These are phyloP conservation scores for Gliomastix tumulicola DNA, from an alignment of 2,329 filamentous ascomycete genomes.

Conservation along the genomic window DNA sequence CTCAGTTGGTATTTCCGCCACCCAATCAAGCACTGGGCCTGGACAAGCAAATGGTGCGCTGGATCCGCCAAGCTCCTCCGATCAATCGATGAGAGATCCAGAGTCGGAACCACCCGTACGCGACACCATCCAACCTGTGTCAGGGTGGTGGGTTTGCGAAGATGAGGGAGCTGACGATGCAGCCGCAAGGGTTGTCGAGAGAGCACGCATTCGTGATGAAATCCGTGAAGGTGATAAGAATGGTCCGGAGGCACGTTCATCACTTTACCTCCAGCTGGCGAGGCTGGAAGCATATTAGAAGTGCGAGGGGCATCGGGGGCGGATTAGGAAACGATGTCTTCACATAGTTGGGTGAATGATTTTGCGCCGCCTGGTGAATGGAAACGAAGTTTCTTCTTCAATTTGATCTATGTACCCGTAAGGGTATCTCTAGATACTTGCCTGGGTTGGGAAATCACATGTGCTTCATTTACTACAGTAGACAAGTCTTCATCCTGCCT, in stretches of 20 bases:
- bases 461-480: no score
- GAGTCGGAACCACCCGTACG: neutral
- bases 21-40: neutral
- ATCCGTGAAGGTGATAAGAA: neutral
- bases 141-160: slow-evolving; percentile 2
- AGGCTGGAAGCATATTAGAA: neutral
- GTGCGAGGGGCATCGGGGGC: no score
- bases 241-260: neutral
- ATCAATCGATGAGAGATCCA: neutral
- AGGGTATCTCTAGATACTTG: no score
- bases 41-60: neutral
- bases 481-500: no score
- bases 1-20: slow-evolving; percentile 1
- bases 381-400: no score
- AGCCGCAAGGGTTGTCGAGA: neutral
- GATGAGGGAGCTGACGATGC: neutral
- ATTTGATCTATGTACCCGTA: no score
- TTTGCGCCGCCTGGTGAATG: no score
- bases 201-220: neutral
- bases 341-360: no score
- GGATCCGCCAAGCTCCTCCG: neutral
- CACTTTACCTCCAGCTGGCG: neutral
- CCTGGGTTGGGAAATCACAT: no score
- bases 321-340: no score
- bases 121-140: slow-evolving; percentile 2